Evolutionary conservation across 1,284 basidiomycete species (phyloP).

Genomic region (Hemileccinum hortonii): DNA sequence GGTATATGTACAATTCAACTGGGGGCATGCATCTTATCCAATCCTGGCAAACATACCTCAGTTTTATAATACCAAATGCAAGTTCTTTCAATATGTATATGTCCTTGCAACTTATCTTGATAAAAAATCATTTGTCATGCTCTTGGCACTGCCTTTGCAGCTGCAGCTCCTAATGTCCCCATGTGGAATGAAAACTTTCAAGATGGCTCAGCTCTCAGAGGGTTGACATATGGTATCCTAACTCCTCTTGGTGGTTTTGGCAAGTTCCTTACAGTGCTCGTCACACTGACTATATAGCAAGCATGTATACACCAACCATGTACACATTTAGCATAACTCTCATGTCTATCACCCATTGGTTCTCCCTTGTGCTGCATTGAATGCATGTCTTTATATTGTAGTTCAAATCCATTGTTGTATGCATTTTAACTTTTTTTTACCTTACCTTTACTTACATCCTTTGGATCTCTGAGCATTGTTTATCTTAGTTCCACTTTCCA

Average conservation of each 20-base stretch:
- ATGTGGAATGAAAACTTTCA: constrained; percentile 57
- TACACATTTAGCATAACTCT: constrained; percentile 75
- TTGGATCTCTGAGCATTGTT: too few relatives aligned
- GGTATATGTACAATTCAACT: constrained; percentile 37
- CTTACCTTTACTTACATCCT: too few relatives aligned
- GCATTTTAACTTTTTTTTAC: too few relatives aligned
- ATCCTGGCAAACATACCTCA: constrained; percentile 67
- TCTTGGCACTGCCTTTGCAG: constrained; percentile 64
- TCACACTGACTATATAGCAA: constrained; percentile 49
- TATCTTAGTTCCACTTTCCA: too few relatives aligned
- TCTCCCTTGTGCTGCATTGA: constrained; percentile 66
- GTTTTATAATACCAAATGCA: constrained; percentile 59
- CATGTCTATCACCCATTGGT: constrained; percentile 56
- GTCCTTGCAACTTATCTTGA: background rate
- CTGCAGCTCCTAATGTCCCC: constrained; percentile 53
- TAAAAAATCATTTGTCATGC: constrained; percentile 55
- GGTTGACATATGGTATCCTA: constrained; percentile 58
- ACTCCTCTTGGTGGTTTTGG: constrained; percentile 56
- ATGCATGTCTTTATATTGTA: constrained; percentile 65
- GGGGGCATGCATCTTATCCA: constrained; percentile 5
- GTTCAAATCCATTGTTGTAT: too few relatives aligned
- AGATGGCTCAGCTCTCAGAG: constrained; percentile 52
- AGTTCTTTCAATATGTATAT: constrained; percentile 20
- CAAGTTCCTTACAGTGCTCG: constrained; percentile 46
- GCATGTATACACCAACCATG: constrained; percentile 68